Evolutionary conservation across 106 monocot genomes (phyloP).

Genomic region (Narthecium ossifragum): DNA sequence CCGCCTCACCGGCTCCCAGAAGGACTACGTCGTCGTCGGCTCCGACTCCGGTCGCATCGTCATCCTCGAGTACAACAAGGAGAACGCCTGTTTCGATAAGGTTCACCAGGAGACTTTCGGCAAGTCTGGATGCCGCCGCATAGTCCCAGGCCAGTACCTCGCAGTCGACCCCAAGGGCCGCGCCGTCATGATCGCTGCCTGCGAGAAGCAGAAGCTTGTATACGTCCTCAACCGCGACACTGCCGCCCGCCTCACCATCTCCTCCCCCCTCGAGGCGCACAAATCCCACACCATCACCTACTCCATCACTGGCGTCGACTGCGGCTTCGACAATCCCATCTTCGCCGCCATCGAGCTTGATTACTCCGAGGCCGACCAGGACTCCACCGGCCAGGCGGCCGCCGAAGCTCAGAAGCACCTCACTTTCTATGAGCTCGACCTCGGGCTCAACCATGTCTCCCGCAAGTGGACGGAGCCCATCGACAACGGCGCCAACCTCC

Average conservation of each 20-base stretch:
- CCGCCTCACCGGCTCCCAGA: slow-evolving; percentile 94
- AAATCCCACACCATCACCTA: slow-evolving; percentile 85
- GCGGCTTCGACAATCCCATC: slow-evolving; percentile 92
- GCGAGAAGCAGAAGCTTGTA: slow-evolving; percentile 98
- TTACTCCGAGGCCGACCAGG: slow-evolving; percentile 89
- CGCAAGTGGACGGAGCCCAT: slow-evolving; percentile 87
- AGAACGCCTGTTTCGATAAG: slow-evolving; percentile 68
- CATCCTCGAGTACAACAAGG: slow-evolving; percentile 83
- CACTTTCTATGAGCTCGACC: slow-evolving; percentile 97
- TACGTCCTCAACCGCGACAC: slow-evolving; percentile 95
- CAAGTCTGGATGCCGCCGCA: slow-evolving; percentile 96
- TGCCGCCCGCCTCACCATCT: slow-evolving; percentile 83
- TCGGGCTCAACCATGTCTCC: slow-evolving; percentile 93
- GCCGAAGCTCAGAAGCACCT: slow-evolving; percentile 91
- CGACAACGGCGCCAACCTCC: slow-evolving; percentile 90
- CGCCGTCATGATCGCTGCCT: slow-evolving; percentile 89
- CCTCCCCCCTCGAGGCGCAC: slow-evolving; percentile 92
- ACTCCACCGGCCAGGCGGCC: slow-evolving; percentile 78
- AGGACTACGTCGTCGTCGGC: slow-evolving; percentile 90
- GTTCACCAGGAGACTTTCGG: slow-evolving; percentile 98
- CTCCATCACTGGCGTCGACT: slow-evolving; percentile 71
- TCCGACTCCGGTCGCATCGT: slow-evolving; percentile 96
- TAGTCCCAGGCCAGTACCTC: slow-evolving; percentile 88
- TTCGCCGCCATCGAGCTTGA: slow-evolving; percentile 96
- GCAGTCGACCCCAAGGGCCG: slow-evolving; percentile 97